Evolutionary conservation across 345 rosid species (phyloP).

Genomic region (Citrus inodora): DNA sequence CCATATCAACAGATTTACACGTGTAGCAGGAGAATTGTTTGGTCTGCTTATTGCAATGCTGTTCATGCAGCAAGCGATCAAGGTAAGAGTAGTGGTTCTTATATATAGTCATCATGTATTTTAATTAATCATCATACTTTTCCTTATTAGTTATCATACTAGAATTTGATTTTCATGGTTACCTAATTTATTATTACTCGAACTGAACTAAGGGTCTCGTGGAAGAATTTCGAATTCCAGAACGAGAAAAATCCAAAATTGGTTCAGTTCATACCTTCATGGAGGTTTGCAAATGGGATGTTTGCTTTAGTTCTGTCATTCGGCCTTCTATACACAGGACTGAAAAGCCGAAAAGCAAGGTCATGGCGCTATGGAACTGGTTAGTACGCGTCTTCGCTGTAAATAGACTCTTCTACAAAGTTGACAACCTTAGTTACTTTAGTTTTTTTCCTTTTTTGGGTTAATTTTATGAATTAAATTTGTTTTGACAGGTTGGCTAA

Average conservation of each 20-base stretch:
- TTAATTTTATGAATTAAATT: background rate
- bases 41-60: slow-evolving; percentile 98
- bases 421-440: slow-evolving; percentile 9
- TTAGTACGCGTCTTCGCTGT: slow-evolving; percentile 16
- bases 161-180: background rate
- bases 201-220: slow-evolving; percentile 60
- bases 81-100: slow-evolving; percentile 38
- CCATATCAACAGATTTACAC: slow-evolving; percentile 94
- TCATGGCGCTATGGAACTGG: slow-evolving; percentile 96
- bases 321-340: slow-evolving; percentile 78
- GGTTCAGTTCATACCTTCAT: slow-evolving; percentile 55
- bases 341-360: slow-evolving; percentile 83
- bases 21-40: slow-evolving; percentile 89
- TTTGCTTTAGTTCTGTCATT: slow-evolving; percentile 86
- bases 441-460: background rate
- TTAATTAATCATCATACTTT: background rate
- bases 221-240: slow-evolving; percentile 80
- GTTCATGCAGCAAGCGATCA: slow-evolving; percentile 96
- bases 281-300: slow-evolving; percentile 98
- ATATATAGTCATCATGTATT: background rate
- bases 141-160: too few relatives aligned
- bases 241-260: slow-evolving; percentile 49
- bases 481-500: slow-evolving; percentile 63
- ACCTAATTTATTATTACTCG: background rate
- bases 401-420: background rate